Evolutionary conservation across 2,329 filamentous ascomycete species (phyloP), one percentile per base, ranked within the genome.

Genomic region (Fulvia fulva): DNA sequence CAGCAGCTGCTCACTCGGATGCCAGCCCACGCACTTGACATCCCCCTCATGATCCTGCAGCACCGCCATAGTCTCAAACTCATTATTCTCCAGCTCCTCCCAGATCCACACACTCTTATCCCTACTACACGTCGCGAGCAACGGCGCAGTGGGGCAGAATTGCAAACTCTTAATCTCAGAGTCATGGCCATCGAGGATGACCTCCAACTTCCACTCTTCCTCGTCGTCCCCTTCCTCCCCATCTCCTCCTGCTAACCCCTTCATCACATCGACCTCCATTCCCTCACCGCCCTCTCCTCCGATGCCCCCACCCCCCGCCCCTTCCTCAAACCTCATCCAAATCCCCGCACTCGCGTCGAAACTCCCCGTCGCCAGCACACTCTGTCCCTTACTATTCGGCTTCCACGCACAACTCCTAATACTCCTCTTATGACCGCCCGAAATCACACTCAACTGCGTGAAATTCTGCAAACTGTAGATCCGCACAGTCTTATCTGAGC

Each of bases 51-150:
- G 94, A 76, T 97, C 94, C 75, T 90, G 91, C 69, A 97, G 81
- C 54, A 97, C 93, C 0, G 93, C 94, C 16, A 97, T 87, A 1
- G 94, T 97, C 80, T 99, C 94, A 79, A 92, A 97, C 72, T 97
- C 94, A 73, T 96, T 93, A 56, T 96, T 92, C 16, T 87, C 89
- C 55, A 97, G 83, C 73, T 97, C 94, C 75, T 99, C 94, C 94
- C 94, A 99, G 67, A 99, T 90, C 94, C 94, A 99, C 19, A 97
- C 90, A 16, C 85, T 89, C 78, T 97, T 97, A 73, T 99, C 94
- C 51, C 94, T 83, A 54, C 86, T 89, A 75, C 92, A 97, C 0
- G 92, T 97, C 5, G 94, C 94, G 4, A 99, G 82, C 67, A 91
- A 87, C 61, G 88, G 84, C 0, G 89, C 89, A 0, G 84, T 84